Percentiles rank a stretch among this genome's conserved stretches.
phyloP scores from a whole-genome alignment of 176 grass and related monocot species.

The Oryza glaberrima region DNA sequence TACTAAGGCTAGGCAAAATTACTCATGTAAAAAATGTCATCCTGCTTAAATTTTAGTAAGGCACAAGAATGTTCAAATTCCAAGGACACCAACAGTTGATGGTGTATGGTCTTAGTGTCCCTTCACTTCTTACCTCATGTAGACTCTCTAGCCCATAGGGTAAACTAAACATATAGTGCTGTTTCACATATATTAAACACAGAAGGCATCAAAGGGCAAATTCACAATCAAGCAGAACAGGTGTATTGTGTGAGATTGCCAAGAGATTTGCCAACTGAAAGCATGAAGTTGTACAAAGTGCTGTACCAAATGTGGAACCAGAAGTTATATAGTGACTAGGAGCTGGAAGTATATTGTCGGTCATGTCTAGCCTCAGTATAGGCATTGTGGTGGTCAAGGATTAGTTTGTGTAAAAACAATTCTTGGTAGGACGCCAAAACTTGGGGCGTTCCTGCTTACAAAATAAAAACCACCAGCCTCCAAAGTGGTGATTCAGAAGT shows the following conservation, averaged over 20 bases:
- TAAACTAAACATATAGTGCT: slow-evolving; percentile 30
- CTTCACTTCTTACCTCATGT: slow-evolving; percentile 3
- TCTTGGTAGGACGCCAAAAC: not conserved
- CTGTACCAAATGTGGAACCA: not conserved
- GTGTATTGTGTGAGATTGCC: not conserved
- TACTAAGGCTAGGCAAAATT: not conserved
- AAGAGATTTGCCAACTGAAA: slow-evolving; percentile 2
- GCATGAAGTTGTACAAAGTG: slow-evolving; percentile 33
- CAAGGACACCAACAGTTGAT: not conserved
- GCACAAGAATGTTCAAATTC: not conserved
- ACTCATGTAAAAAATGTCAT: not conserved
- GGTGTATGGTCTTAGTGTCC: not conserved
- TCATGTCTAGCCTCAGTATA: no score
- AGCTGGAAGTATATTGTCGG: not conserved
- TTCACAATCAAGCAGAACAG: slow-evolving; percentile 1
- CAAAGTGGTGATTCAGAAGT: not conserved
- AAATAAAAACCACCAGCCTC: not conserved
- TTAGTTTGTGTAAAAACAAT: slow-evolving; percentile 16
- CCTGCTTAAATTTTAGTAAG: not conserved
- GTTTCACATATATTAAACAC: not conserved
- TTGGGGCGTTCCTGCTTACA: slow-evolving; percentile 3
- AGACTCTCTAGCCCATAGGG: not conserved
- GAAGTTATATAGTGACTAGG: slow-evolving; percentile 5
- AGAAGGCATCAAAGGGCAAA: not conserved
- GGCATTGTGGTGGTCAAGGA: not conserved